A percentile compares a stretch with the other conserved stretches of the same genome.
These are phyloP conservation scores for Dactylellina sp. DNA, from an alignment of 2,329 filamentous ascomycete genomes.

Conservation along the genomic window DNA sequence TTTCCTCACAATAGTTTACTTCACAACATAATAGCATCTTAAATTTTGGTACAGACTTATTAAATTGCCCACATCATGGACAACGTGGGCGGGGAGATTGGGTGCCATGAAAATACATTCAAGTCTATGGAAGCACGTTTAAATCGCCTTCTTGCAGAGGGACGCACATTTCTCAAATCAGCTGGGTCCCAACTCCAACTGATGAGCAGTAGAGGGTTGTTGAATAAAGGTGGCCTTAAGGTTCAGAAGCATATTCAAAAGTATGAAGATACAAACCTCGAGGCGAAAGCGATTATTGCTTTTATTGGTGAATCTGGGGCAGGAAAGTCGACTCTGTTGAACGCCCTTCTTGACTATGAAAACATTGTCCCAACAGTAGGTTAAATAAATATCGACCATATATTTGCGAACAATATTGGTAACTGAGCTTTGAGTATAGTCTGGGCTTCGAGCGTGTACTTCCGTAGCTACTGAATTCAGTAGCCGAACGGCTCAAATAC, in stretches of 20 bases:
- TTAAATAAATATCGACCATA: neutral
- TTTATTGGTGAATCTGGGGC: conserved; percentile 50
- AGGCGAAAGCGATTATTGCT: conserved; percentile 23
- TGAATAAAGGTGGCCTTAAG: conserved; percentile 25
- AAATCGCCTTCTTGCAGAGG: conserved; percentile 3
- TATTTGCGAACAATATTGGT: neutral
- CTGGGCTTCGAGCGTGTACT: conserved; percentile 45
- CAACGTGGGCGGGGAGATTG: no score
- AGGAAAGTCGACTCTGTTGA: conserved; percentile 41
- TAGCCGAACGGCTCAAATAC: conserved; percentile 17
- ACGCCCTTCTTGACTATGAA: conserved; percentile 41
- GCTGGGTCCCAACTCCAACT: conserved; percentile 17
- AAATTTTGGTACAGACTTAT: no score
- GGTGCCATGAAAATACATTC: neutral
- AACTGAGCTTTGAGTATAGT: conserved; percentile 14
- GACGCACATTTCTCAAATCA: conserved; percentile 24
- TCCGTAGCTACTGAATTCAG: conserved; percentile 48
- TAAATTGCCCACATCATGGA: no score
- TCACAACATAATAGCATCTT: no score
- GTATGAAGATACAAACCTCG: conserved; percentile 18
- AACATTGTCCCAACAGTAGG: conserved; percentile 45
- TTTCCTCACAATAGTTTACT: no score
- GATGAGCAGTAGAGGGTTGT: conserved; percentile 29
- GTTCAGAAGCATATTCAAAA: conserved; percentile 40
- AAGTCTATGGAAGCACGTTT: conserved; percentile 15